These are phyloP conservation scores for Bremia lactucae DNA, from an alignment of 352 stramenopile species.

Conservation along the genomic window DNA sequence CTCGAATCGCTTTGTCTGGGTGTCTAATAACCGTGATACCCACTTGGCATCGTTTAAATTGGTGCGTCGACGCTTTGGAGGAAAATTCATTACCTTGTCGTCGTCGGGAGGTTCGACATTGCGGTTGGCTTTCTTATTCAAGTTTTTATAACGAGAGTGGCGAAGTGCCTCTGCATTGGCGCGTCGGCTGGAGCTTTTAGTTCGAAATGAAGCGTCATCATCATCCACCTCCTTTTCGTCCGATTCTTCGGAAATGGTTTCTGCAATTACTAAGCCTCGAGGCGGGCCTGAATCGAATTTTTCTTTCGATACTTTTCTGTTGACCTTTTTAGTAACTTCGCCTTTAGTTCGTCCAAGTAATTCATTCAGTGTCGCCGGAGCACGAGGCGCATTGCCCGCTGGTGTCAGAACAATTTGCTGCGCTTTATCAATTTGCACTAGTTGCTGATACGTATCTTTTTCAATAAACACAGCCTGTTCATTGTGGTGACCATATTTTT, in stretches of 20 bases:
- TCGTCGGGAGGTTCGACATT: conserved; percentile 3
- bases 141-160: background rate
- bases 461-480: conserved; percentile 25
- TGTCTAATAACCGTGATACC: conserved; percentile 24
- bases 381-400: conserved; percentile 6
- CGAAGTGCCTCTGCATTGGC: conserved; percentile 7
- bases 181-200: conserved; percentile 9
- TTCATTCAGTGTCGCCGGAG: conserved; percentile 11
- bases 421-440: conserved; percentile 21
- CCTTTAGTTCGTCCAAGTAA: conserved; percentile 11
- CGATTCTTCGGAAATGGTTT: conserved; percentile 10
- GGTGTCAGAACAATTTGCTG: conserved; percentile 15
- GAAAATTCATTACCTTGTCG: background rate
- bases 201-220: conserved; percentile 1
- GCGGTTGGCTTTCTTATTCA: conserved; percentile 7
- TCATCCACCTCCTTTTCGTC: conserved; percentile 4
- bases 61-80: conserved; percentile 13
- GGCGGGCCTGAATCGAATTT: conserved; percentile 10
- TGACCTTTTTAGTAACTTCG: conserved; percentile 6
- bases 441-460: conserved; percentile 18
- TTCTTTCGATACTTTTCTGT: conserved; percentile 4
- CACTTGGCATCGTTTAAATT: conserved; percentile 21
- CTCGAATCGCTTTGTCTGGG: conserved; percentile 27
- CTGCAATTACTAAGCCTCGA: conserved; percentile 9
- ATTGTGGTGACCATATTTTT: conserved; percentile 22